phyloP scores from a whole-genome alignment of 768 basidiomycete species.

The Kwoniella bestiolae region DNA sequence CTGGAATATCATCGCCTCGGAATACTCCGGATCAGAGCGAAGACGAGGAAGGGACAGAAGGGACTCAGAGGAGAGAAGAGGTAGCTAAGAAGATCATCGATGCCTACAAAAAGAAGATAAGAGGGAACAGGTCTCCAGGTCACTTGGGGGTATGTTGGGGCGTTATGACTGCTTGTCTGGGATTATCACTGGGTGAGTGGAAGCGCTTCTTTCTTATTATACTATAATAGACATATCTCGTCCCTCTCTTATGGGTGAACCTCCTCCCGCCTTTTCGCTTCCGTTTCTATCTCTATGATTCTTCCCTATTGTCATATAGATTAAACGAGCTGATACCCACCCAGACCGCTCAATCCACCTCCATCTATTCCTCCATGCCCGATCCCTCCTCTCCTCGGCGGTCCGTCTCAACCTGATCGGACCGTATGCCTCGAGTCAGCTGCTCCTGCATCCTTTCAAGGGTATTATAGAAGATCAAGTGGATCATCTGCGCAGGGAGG shows the following conservation, averaged over 20 bases:
- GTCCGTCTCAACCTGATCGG: constrained; percentile 90
- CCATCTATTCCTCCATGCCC: constrained; percentile 89
- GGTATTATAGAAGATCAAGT: constrained; percentile 65
- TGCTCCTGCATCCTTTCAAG: constrained; percentile 74
- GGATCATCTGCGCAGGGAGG: constrained; percentile 54
- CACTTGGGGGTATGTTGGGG: constrained; percentile 94
- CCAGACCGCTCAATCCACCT: constrained; percentile 84
- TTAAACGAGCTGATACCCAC: too few species aligned
- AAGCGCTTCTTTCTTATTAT: neutral
- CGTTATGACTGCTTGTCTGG: constrained; percentile 75
- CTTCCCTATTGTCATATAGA: too few species aligned
- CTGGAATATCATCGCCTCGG: too few species aligned
- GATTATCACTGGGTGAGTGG: constrained; percentile 68
- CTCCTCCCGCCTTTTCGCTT: too few species aligned
- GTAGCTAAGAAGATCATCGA: constrained; percentile 63
- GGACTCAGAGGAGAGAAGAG: constrained; percentile 32
- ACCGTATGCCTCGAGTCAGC: constrained; percentile 87
- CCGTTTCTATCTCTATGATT: too few species aligned
- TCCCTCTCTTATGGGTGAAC: too few species aligned
- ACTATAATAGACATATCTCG: neutral
- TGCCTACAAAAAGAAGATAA: constrained; percentile 69
- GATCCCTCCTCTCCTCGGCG: constrained; percentile 85
- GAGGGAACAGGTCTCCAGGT: constrained; percentile 70
- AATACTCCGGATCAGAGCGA: too few species aligned
- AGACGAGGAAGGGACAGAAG: constrained; percentile 34